Evolutionary conservation across 1,284 basidiomycete species (phyloP), one percentile per base, ranked within the genome.

Genomic region (Tremellales sp.): DNA sequence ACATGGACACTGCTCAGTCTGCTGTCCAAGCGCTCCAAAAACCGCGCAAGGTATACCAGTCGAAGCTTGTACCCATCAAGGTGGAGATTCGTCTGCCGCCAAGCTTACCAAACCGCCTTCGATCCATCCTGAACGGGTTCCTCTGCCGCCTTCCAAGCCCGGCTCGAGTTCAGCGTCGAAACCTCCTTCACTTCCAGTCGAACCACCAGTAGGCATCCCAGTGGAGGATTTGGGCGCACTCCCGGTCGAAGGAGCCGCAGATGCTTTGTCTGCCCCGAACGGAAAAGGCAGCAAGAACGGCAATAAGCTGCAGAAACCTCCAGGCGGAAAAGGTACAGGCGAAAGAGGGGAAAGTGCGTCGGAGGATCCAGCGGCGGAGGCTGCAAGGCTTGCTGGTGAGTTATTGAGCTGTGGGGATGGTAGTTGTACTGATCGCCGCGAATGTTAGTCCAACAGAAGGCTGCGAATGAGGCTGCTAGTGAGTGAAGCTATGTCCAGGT

Each of bases 381-480:
- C 57, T 13, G 58, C 60, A 40, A 53, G 54, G 29, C 56, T 69
- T n/a, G 66, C 66, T 2, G 48, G 67, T 69, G 44, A 56, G 64
- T 57, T 38, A 35, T 8, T 42, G 5, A 18, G 19, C 3, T 16
- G 5, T 34, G 13, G 10, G 10, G 13, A 40, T 35, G 13, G 25
- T 27, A 34, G 21, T 26, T 14, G 13, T 29, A 25, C 16, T 18
- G 32, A 39, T 25, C 4, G 26, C 33, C 42, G 35, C 34, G 41
- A 18, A 31, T 19, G 1, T 35, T 40, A 70, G 65, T 52, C 24
- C 60, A 63, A 46, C 62, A 65, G 37, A 69, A 68, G 45, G 65
- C 68, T 14, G 65, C 65, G 2, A 63, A 64, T 4, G 66, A 69
- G 50, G 50, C 50, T 51, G 65, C 64, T 21, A 61, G 63, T 63